Evolutionary conservation across 139 green algal genomes (phyloP).

Genomic region (Edaphochlamys debaryana): DNA sequence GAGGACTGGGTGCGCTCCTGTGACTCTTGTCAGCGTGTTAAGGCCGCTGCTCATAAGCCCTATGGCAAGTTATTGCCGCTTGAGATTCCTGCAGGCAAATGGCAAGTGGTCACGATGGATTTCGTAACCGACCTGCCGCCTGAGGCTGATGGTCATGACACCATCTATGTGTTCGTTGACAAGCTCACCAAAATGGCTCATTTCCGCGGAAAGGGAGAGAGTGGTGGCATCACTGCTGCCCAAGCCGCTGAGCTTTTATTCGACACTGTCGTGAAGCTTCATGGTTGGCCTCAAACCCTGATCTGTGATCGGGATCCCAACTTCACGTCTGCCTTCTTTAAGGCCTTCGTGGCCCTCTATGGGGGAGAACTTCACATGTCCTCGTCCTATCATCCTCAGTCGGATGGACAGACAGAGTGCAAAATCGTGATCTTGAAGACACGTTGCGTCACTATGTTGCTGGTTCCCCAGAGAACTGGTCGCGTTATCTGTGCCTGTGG

Average conservation of each 20-base stretch:
- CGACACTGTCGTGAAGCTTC: background rate
- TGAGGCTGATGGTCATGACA: background rate
- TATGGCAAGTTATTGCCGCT: background rate
- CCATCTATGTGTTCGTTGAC: background rate
- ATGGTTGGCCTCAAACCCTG: background rate
- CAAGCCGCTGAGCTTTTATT: background rate
- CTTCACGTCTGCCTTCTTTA: background rate
- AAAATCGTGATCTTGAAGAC: background rate
- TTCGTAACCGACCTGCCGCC: background rate
- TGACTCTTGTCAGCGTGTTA: background rate
- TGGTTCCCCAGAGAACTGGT: background rate
- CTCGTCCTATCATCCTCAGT: background rate
- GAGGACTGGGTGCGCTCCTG: background rate
- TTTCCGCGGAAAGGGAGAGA: too few relatives aligned
- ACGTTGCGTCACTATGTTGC: background rate
- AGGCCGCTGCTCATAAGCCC: background rate
- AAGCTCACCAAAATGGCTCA: background rate
- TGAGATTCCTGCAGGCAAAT: background rate
- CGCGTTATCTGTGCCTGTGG: background rate
- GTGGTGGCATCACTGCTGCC: background rate
- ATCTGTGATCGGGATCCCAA: slow-evolving; percentile 1
- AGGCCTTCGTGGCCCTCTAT: background rate
- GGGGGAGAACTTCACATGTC: background rate
- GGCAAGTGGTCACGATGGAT: background rate
- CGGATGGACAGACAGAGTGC: too few relatives aligned